Base-by-base conservation (phyloP, 805 yeast genomes). In the Candida ipomoeae region DNA sequence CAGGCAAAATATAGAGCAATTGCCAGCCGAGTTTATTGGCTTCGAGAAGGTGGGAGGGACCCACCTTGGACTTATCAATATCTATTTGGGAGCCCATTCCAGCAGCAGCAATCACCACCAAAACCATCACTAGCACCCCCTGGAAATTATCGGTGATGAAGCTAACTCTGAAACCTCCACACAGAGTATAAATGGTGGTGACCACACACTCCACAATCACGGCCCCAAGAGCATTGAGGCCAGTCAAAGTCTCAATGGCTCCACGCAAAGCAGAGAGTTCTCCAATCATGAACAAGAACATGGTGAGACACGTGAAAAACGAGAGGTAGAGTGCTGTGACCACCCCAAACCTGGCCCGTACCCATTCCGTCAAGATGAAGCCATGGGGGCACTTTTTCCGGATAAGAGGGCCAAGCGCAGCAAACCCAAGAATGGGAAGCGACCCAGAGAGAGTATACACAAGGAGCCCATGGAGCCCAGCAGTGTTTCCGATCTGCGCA, bases 361-460 rank as follows among this genome's bases (percentile, higher is more conserved):
- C 92, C 97, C 97, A 91, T 64, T 91, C 96, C 4, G 96, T 89
- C 58, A 91, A 71, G 26, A 91, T 90, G 65, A 91, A 91, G 2
- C 97, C 97, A 7, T 87, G 81, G 0, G 97, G 97, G 58, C 96
- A 87, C 57, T 79, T 78, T 52, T 73, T 78, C 56, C 96, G 75
- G 52, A 91, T 84, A 8, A 82, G 63, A 1, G 97, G 97, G 0
- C 97, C 97, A 51, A 87, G 69, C 48, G 79, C 78, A 0, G 94
- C 88, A 73, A 91, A 91, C n/a, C 88, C 67, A 53, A 87, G 74
- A 69, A 91, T 84, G 3, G 97, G 97, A 44, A 91, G 66, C 1
- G 96, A 85, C 35, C 96, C 94, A 15, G 85, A 70, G 11, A 89
- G 56, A 1, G 90, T 82, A 63, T 91, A 91, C 7, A 88, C 95